Evolutionary conservation across 306 rosid species (phyloP), one percentile per base, ranked within the genome.

Genomic region (Trifolium dubium): DNA sequence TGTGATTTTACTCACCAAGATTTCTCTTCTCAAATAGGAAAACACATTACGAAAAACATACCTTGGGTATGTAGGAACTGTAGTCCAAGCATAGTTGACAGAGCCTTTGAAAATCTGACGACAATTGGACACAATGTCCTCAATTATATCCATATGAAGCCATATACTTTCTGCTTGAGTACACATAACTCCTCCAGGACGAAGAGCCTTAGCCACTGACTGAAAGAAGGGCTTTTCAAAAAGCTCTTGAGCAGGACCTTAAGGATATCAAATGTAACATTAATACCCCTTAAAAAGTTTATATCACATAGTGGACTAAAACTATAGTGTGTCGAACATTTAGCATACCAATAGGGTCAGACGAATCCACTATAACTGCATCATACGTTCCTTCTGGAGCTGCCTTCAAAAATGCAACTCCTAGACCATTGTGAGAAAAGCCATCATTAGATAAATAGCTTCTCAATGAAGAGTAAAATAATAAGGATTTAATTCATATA

Each of bases 31-130:
- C 32, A 11, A 64, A 64, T 5, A 64, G 51, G 50, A 61, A 53
- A 50, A 41, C 6, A 64, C 29, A 11, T 10, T 34, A 11, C 2
- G 4, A 12, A 65, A 32, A 55, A 53, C 11, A 70, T 72, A 86
- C 99, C 99, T 95, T 76, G 99, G 99, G 73, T 92, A 95, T 79
- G 99, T 95, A 56, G 99, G 99, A 82, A 95, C 99, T 5, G 99
- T 95, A 60, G 99, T 95, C 99, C 99, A 95, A 59, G 99, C 99
- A 71, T 95, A 95, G 85, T 92, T 92, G 70, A 95, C 98, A n/a
- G 99, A 88, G 84, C 99, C 99, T 86, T 88, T 90, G 55, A 92
- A 95, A 83, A 83, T 82, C 41, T 88, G 89, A 64, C 90, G 92
- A 67, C 98, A 95, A 68, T 95, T 95, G 31, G 85, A 59, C 31